phyloP scores from a whole-genome alignment of 2,329 filamentous ascomycete genomes.

The Coccinonectria pachysandricola region DNA sequence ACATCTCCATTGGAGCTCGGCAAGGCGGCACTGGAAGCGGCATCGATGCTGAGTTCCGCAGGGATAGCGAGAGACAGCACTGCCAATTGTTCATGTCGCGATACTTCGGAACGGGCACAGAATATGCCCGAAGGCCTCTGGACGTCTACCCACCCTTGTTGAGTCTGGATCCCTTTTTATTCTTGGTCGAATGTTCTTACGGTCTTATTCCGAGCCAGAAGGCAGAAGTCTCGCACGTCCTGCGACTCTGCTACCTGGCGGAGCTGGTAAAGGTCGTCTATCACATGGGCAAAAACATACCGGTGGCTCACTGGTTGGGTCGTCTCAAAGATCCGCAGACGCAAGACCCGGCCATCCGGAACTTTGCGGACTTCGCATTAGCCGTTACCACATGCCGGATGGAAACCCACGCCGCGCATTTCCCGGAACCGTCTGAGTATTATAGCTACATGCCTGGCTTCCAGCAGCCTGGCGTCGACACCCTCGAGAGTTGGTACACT shows the following conservation, averaged over 20 bases:
- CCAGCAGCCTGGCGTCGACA: slow-evolving; percentile 43
- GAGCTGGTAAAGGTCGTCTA: slow-evolving; percentile 78
- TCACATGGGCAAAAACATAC: slow-evolving; percentile 46
- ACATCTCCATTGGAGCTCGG: slow-evolving; percentile 66
- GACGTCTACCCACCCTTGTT: slow-evolving; percentile 50
- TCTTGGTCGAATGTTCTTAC: slow-evolving; percentile 69
- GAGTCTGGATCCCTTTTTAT: slow-evolving; percentile 62
- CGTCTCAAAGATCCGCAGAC: slow-evolving; percentile 32
- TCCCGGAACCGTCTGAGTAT: slow-evolving; percentile 12
- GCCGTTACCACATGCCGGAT: slow-evolving; percentile 35
- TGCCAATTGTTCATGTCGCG: slow-evolving; percentile 63
- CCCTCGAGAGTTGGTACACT: slow-evolving; percentile 42
- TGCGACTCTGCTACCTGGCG: slow-evolving; percentile 79
- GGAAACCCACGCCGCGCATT: slow-evolving; percentile 26
- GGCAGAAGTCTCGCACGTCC: slow-evolving; percentile 66
- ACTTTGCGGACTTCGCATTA: slow-evolving; percentile 47
- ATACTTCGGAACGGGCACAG: slow-evolving; percentile 34
- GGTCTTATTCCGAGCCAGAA: slow-evolving; percentile 57
- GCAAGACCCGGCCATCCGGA: slow-evolving; percentile 37
- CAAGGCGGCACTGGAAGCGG: slow-evolving; percentile 48
- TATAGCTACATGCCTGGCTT: slow-evolving; percentile 37
- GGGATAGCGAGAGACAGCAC: slow-evolving; percentile 61
- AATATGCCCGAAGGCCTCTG: slow-evolving; percentile 29
- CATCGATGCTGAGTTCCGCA: slow-evolving; percentile 55
- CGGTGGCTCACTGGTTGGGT: slow-evolving; percentile 37